Evolutionary conservation across 192 early-diverging fungal genomes (phyloP).

Genomic region (Backusella tuberculispora): DNA sequence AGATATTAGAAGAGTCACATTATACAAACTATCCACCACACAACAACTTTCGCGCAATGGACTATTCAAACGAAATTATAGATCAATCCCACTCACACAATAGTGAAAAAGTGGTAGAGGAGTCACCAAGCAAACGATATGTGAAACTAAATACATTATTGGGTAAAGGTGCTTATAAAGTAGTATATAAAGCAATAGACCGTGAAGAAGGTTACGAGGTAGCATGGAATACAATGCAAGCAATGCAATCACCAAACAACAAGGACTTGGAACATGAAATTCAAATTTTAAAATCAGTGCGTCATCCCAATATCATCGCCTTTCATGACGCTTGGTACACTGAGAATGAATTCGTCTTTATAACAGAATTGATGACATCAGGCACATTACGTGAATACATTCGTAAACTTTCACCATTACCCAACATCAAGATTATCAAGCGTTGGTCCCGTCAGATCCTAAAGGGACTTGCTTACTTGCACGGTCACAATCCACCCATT

Average conservation of each 20-base stretch:
- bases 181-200: conserved; percentile 83
- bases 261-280: conserved; percentile 54
- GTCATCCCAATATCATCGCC: conserved; percentile 84
- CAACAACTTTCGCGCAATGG: conserved; percentile 4
- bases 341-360: conserved; percentile 70
- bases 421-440: conserved; percentile 76
- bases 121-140: conserved; percentile 58
- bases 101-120: conserved; percentile 58
- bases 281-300: conserved; percentile 72
- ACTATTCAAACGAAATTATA: conserved; percentile 47
- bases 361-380: conserved; percentile 89
- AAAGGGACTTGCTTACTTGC: conserved; percentile 77
- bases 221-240: conserved; percentile 83
- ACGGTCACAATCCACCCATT: conserved; percentile 76
- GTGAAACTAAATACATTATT: conserved; percentile 63
- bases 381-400: conserved; percentile 82
- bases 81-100: conserved; percentile 56
- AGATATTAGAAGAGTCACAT: not conserved
- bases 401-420: conserved; percentile 62
- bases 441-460: conserved; percentile 84
- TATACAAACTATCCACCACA: conserved; percentile 16
- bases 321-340: conserved; percentile 71
- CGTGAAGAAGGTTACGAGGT: conserved; percentile 87
- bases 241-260: conserved; percentile 34
- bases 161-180: conserved; percentile 84